phyloP scores from a whole-genome alignment of 2,329 filamentous ascomycete species.

The Cercospora sp. region DNA sequence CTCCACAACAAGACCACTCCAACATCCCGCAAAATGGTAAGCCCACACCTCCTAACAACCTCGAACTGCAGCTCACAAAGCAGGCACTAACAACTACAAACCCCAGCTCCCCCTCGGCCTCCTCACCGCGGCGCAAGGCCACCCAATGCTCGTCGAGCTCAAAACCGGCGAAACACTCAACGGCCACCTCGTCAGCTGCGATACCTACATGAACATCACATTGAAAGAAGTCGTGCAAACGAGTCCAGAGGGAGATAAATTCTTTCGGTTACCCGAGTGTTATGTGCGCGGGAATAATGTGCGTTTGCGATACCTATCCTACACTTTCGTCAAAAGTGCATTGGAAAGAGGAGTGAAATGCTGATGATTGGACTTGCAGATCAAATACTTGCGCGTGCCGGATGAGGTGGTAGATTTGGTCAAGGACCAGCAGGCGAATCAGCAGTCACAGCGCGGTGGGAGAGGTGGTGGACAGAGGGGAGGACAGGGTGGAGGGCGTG shows the following conservation, averaged over 20 bases:
- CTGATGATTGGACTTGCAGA: conserved; percentile 56
- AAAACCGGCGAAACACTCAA: conserved; percentile 98
- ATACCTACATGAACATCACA: conserved; percentile 99
- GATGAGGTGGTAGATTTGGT: conserved; percentile 95
- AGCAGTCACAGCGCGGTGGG: conserved; percentile 53
- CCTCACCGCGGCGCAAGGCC: conserved; percentile 91
- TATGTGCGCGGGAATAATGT: conserved; percentile 98
- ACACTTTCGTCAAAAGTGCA: too few relatives aligned
- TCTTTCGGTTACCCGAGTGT: conserved; percentile 86
- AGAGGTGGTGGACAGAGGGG: conserved; percentile 21
- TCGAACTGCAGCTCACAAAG: conserved; percentile 22
- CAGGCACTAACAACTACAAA: conserved; percentile 31
- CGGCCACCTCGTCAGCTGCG: conserved; percentile 92
- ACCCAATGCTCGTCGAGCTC: conserved; percentile 95
- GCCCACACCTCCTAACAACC: not conserved
- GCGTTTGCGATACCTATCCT: conserved; percentile 38
- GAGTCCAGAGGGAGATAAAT: conserved; percentile 90
- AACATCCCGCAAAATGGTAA: conserved; percentile 13
- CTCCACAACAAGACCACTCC: not conserved
- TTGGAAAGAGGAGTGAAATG: too few relatives aligned
- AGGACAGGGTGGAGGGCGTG: conserved; percentile 25
- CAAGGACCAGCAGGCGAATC: conserved; percentile 80
- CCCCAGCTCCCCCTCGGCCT: conserved; percentile 68
- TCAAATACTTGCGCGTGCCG: conserved; percentile 95
- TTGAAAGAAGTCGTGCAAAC: conserved; percentile 97